Evolutionary conservation across 2,329 filamentous ascomycete species (phyloP).

Genomic region (Magnaporthiopsis poae): DNA sequence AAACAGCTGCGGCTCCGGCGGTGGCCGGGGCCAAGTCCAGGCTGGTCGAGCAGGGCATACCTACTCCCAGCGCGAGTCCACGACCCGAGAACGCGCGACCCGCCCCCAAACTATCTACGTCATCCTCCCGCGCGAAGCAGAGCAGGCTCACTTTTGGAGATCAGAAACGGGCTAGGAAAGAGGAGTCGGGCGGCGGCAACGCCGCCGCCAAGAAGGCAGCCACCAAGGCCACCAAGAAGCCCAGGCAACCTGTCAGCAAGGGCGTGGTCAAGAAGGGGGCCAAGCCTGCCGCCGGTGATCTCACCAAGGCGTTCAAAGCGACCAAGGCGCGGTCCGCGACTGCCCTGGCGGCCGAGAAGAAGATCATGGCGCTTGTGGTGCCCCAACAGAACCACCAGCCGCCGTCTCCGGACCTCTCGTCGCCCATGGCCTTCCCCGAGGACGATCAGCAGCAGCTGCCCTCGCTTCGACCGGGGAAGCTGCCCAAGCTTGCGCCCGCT

Average conservation of each 20-base stretch:
- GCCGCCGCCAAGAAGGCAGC: slow-evolving; percentile 10
- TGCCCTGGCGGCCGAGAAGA: slow-evolving; percentile 7
- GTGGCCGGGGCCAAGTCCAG: slow-evolving; percentile 18
- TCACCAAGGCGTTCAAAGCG: slow-evolving; percentile 35
- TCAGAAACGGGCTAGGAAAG: not conserved
- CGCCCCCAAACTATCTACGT: slow-evolving; percentile 22
- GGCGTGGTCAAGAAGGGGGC: slow-evolving; percentile 21
- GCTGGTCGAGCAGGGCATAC: slow-evolving; percentile 35
- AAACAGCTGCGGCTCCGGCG: slow-evolving; percentile 11
- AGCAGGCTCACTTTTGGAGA: slow-evolving; percentile 36
- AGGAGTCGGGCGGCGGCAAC: not conserved
- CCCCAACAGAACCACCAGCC: slow-evolving; percentile 8
- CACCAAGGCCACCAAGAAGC: slow-evolving; percentile 16
- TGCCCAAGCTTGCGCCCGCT: not conserved
- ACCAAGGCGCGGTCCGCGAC: slow-evolving; percentile 29
- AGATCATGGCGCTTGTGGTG: slow-evolving; percentile 8
- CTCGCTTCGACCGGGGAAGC: slow-evolving; percentile 1
- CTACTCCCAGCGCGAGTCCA: slow-evolving; percentile 49
- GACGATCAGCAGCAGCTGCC: slow-evolving; percentile 4
- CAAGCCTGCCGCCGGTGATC: slow-evolving; percentile 18
- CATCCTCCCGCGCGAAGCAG: slow-evolving; percentile 37
- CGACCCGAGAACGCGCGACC: slow-evolving; percentile 32
- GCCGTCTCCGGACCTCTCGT: slow-evolving; percentile 13
- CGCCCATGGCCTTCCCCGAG: slow-evolving; percentile 7
- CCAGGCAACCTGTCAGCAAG: slow-evolving; percentile 19